A percentile compares a stretch with the other conserved stretches of the same genome.
phyloP scores from a whole-genome alignment of 139 green algal genomes.

The Coccomyxa sp. region DNA sequence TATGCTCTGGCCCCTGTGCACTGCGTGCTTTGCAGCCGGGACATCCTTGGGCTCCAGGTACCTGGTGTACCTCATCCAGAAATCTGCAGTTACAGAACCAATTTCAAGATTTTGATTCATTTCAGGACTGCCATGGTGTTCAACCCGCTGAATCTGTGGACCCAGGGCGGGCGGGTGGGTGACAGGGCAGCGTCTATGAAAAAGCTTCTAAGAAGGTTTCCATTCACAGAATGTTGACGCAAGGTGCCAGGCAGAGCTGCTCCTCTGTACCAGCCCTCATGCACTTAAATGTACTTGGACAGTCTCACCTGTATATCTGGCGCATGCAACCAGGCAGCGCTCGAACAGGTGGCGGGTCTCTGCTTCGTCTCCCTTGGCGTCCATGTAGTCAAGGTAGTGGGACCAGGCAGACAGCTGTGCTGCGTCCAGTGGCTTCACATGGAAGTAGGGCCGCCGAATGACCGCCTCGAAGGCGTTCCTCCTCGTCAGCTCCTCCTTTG shows the following conservation, averaged over 20 bases:
- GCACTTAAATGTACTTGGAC: no score
- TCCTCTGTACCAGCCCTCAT: no score
- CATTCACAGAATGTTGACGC: no score
- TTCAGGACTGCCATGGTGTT: no score
- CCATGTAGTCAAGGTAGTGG: slow-evolving; percentile 68
- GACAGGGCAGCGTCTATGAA: no score
- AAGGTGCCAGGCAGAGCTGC: no score
- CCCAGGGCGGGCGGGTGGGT: no score
- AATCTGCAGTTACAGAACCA: slow-evolving; percentile 42
- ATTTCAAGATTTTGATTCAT: no score
- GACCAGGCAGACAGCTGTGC: slow-evolving; percentile 74
- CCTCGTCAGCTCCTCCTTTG: slow-evolving; percentile 42
- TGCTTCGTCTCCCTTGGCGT: slow-evolving; percentile 34
- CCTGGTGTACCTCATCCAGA: slow-evolving; percentile 76
- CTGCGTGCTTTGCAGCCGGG: slow-evolving; percentile 17
- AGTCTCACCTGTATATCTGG: slow-evolving; percentile 63
- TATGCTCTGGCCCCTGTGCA: slow-evolving; percentile 47
- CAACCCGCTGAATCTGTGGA: not conserved
- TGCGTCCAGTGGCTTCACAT: slow-evolving; percentile 76
- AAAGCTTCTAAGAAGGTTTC: no score
- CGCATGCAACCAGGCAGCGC: slow-evolving; percentile 80
- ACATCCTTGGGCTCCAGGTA: slow-evolving; percentile 50
- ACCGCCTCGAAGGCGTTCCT: slow-evolving; percentile 57
- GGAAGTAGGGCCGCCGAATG: slow-evolving; percentile 80
- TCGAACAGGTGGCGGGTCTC: slow-evolving; percentile 61